A percentile compares a stretch with the other conserved stretches of the same genome.
Evolutionary conservation across 352 stramenopile genomes (phyloP).

Genomic region (Salisapilia sapeloensis): DNA sequence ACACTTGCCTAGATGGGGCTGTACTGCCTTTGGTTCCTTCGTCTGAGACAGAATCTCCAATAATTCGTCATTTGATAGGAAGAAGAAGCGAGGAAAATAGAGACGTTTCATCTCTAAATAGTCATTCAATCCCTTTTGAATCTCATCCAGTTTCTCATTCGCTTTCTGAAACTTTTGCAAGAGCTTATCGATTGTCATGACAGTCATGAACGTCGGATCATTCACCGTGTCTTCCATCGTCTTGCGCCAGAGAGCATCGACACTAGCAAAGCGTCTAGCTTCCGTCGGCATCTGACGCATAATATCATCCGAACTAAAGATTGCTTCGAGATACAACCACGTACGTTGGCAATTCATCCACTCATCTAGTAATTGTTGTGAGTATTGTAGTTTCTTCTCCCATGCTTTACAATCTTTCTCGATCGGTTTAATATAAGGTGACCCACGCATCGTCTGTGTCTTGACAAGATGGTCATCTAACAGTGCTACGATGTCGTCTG

Average conservation of each 20-base stretch:
- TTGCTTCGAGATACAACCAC: constrained; percentile 93
- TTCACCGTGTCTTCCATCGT: constrained; percentile 84
- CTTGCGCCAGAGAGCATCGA: constrained; percentile 84
- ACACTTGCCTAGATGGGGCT: constrained; percentile 82
- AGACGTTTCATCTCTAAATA: constrained; percentile 90
- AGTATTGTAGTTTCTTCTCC: constrained; percentile 81
- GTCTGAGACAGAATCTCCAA: constrained; percentile 88
- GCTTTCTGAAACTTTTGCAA: constrained; percentile 85
- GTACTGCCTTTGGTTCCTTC: constrained; percentile 85
- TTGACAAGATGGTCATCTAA: constrained; percentile 91
- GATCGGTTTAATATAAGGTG: constrained; percentile 89
- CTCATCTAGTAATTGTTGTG: constrained; percentile 86
- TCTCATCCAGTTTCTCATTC: constrained; percentile 90
- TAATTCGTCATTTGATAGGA: constrained; percentile 88
- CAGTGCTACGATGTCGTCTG: constrained; percentile 84
- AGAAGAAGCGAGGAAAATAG: constrained; percentile 90
- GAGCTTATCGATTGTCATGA: constrained; percentile 80
- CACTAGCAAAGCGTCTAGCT: constrained; percentile 72
- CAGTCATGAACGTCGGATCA: constrained; percentile 81
- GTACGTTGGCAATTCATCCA: constrained; percentile 89
- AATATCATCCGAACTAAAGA: constrained; percentile 92
- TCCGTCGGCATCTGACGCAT: constrained; percentile 92
- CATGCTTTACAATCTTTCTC: constrained; percentile 83
- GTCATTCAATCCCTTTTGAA: constrained; percentile 88
- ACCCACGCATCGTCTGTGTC: constrained; percentile 90